Evolutionary conservation across 441 rosid genomes (phyloP).

Genomic region (Corymbia citriodora): DNA sequence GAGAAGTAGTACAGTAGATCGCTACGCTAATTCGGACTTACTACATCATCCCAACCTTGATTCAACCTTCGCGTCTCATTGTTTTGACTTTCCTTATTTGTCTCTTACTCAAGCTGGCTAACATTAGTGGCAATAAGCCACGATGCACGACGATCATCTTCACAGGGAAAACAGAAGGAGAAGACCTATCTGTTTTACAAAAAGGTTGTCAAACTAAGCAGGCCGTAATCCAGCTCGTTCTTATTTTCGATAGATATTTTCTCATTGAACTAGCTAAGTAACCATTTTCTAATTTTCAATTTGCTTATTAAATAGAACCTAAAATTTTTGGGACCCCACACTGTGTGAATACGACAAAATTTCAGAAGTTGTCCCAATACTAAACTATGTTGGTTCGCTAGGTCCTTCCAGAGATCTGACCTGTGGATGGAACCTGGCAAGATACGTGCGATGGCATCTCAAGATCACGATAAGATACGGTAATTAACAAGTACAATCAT

Average conservation of each 20-base stretch:
- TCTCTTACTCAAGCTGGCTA: neutral
- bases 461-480: neutral
- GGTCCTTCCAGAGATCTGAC: neutral
- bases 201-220: neutral
- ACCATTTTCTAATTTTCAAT: neutral
- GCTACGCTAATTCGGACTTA: neutral
- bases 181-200: neutral
- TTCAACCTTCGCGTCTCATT: neutral
- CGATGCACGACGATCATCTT: neutral
- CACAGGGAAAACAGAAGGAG: neutral
- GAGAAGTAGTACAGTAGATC: neutral
- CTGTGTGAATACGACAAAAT: neutral
- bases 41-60: neutral
- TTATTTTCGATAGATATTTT: neutral
- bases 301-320: neutral
- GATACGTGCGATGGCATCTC: neutral
- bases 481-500: neutral
- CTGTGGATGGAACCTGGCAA: neutral
- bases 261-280: neutral
- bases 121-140: neutral
- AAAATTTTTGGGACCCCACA: neutral
- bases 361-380: neutral
- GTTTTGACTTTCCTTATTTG: neutral
- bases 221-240: neutral
- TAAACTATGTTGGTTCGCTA: neutral